phyloP scores from a whole-genome alignment of 164 flowering plant genomes.

The Magnolia officinalis region DNA sequence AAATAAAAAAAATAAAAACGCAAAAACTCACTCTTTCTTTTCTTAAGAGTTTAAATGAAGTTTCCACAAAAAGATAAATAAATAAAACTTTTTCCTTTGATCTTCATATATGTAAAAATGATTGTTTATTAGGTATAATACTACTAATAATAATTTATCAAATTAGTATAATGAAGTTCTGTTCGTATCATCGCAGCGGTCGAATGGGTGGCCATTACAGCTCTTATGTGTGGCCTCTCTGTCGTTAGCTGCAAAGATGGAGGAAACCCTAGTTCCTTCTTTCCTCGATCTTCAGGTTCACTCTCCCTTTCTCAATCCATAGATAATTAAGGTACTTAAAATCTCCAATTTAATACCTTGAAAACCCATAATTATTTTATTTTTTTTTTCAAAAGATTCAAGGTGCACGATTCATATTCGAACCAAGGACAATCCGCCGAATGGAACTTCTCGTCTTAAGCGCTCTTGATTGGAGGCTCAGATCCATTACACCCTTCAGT shows the following conservation, averaged over 20 bases:
- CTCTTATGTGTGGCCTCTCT: conserved; percentile 81
- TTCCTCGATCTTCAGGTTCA: conserved; percentile 80
- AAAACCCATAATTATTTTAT: neutral
- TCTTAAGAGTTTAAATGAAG: no score
- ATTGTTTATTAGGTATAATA: no score
- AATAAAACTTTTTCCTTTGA: no score
- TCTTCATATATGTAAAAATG: neutral
- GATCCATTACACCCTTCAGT: conserved; percentile 81
- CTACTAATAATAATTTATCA: neutral
- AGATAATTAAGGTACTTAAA: neutral
- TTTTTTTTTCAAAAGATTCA: conserved; percentile 17
- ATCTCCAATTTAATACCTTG: neutral
- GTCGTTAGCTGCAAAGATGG: conserved; percentile 96
- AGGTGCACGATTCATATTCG: conserved; percentile 62
- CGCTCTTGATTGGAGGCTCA: conserved; percentile 76
- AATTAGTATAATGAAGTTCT: neutral
- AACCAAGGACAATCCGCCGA: conserved; percentile 58
- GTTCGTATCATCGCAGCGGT: conserved; percentile 37
- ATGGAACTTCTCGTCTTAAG: conserved; percentile 80
- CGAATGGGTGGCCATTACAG: conserved; percentile 84
- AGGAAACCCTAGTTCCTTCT: conserved; percentile 87
- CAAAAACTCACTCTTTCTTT: no score
- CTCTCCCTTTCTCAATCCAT: neutral
- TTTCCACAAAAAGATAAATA: neutral
- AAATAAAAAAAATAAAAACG: neutral